Percentiles rank a stretch among this genome's conserved stretches.
Conservation (phyloP, 345 rosid genomes). For the Syzygium grande region DNA sequence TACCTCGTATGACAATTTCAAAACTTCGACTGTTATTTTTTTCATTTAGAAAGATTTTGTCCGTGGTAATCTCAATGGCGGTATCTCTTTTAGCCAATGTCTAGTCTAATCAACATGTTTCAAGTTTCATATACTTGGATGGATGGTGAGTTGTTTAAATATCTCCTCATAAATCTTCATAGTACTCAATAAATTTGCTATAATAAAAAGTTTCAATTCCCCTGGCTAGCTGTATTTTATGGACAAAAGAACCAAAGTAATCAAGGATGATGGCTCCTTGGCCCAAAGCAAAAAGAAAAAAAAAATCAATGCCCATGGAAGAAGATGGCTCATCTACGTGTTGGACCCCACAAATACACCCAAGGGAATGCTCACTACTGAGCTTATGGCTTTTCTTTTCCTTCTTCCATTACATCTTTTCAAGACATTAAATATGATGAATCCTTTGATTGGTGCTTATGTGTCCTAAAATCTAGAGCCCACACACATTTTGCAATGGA, state of each 20-base stretch:
- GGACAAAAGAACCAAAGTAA: background rate
- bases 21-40: background rate
- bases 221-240: background rate
- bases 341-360: background rate
- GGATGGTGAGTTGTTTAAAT: background rate
- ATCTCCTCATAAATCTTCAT: background rate
- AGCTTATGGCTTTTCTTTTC: background rate
- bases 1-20: background rate
- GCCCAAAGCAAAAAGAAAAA: background rate
- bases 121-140: background rate
- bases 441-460: conserved; percentile 1
- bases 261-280: background rate
- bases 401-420: background rate
- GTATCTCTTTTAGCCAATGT: background rate
- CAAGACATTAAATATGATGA: conserved; percentile 1
- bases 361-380: background rate
- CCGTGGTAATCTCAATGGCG: background rate
- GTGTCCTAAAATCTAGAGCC: background rate
- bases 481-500: background rate
- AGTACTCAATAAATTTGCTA: background rate
- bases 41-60: background rate
- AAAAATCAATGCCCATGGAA: background rate
- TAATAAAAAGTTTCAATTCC: background rate
- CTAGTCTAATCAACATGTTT: background rate
- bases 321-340: background rate